Evolutionary conservation across 768 basidiomycete species (phyloP), one percentile per base, ranked within the genome.

Genomic region (Strobilomyces echinocephalus): DNA sequence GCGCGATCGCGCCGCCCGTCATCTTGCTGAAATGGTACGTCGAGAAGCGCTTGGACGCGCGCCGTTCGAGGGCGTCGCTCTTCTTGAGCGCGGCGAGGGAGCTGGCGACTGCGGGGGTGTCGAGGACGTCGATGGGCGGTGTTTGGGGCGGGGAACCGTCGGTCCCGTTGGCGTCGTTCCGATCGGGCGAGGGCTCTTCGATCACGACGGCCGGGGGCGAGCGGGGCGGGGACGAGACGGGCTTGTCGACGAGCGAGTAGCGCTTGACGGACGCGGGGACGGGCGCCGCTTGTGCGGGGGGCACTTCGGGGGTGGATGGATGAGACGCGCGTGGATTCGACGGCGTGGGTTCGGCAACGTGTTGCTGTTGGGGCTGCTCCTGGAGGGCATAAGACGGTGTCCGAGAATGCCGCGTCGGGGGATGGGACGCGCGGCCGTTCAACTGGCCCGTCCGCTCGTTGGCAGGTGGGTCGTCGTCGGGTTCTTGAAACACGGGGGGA

Each of bases 41-140:
- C 40, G 94, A 97, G 72, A 94, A 98, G 0, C 97, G 88, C 67
- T 97, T 97, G 20, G 91, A 94, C 16, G 95, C 95, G 43, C 95
- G 79, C 20, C 95, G 83, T 62, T 94, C 91, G 36, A 98, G 79
- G 1, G 84, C 79, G 60, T 95, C 93, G 47, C 82, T 85, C 62
- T 87, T 84, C 71, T 95, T 88, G 43, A 99, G 77, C 8, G 93
- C 93, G 8, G 91, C 92, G 10, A 98, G 79, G 6, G 91, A 88
- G 63, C 82, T 82, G 48, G 88, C 88, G 24, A 90, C 82, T 0
- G 81, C 86, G 35, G 87, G 85, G 12, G 74, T 69, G 33, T 77
- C 74, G n/a, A 75, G 53, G 21, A 62, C 53, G 2, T 73, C 73
- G 2, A 70, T 64, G 18, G 76, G 73, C 8, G 79, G 69, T 5